Conservation (phyloP, 2,329 filamentous ascomycete genomes). For the Celoporthe dispersa region DNA sequence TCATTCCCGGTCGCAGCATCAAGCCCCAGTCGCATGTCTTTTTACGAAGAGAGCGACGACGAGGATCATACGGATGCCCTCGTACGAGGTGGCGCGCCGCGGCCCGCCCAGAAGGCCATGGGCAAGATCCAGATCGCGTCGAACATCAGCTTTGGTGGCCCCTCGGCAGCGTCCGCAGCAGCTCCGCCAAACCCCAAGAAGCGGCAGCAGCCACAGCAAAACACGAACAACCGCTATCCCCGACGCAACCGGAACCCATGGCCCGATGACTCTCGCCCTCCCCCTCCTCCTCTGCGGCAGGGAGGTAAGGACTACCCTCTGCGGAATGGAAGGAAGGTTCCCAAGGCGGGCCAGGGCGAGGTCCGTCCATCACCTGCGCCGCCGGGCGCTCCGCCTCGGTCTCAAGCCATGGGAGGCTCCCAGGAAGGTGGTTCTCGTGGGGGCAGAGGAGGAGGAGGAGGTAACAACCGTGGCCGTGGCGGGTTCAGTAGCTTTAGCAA, state of each 20-base stretch:
- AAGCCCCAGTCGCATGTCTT: constrained; percentile 43
- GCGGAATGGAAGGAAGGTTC: constrained; percentile 15
- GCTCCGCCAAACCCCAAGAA: constrained; percentile 6
- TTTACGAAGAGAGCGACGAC: constrained; percentile 53
- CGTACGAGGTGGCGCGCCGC: constrained; percentile 36
- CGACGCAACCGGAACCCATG: constrained; percentile 20
- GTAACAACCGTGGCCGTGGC: constrained; percentile 21
- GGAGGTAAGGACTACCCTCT: constrained; percentile 21
- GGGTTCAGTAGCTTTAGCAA: constrained; percentile 26
- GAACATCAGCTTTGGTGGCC: constrained; percentile 27
- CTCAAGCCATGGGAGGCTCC: not conserved
- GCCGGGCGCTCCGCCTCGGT: too few species aligned
- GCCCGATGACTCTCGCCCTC: not conserved
- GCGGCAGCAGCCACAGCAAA: constrained; percentile 16
- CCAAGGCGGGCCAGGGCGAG: constrained; percentile 9
- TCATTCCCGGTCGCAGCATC: constrained; percentile 37
- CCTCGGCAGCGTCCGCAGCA: not conserved
- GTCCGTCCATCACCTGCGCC: not conserved
- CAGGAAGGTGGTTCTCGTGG: constrained; percentile 16
- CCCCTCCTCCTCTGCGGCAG: constrained; percentile 16
- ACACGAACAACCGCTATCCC: constrained; percentile 6
- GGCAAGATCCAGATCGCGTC: constrained; percentile 29
- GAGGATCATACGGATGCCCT: constrained; percentile 47
- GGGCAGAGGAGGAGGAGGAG: constrained; percentile 2
- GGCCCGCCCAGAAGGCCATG: constrained; percentile 9